Evolutionary conservation across 2,329 filamentous ascomycete genomes (phyloP).

Genomic region (Huntiella bhutanensis): DNA sequence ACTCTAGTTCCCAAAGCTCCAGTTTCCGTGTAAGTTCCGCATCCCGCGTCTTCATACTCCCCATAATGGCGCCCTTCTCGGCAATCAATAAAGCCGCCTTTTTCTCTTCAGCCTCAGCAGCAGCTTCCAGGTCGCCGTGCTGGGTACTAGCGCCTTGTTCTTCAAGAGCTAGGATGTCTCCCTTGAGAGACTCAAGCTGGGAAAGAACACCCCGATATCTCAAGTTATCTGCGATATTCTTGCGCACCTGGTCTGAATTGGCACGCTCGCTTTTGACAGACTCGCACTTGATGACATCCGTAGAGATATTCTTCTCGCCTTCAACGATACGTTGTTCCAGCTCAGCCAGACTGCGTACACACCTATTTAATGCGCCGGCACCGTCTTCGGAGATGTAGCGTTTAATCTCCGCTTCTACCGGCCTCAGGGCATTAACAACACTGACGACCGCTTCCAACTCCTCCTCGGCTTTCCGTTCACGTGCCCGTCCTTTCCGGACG

Average conservation of each 20-base stretch:
- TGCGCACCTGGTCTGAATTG: conserved; percentile 65
- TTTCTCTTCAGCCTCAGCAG: conserved; percentile 49
- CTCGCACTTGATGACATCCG: conserved; percentile 50
- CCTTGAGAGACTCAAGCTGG: conserved; percentile 45
- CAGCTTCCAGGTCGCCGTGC: conserved; percentile 50
- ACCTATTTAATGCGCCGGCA: conserved; percentile 47
- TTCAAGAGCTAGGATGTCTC: conserved; percentile 57
- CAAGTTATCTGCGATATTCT: conserved; percentile 76
- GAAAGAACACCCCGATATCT: conserved; percentile 60
- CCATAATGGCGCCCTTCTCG: conserved; percentile 55
- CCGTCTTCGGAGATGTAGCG: conserved; percentile 63
- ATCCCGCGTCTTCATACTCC: conserved; percentile 68
- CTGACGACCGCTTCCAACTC: conserved; percentile 53
- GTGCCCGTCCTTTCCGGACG: conserved; percentile 47
- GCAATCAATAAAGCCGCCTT: conserved; percentile 51
- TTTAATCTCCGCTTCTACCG: conserved; percentile 59
- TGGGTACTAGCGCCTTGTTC: conserved; percentile 67
- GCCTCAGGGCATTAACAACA: conserved; percentile 57
- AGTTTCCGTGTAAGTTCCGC: conserved; percentile 55
- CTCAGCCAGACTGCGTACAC: conserved; percentile 47
- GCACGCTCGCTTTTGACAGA: conserved; percentile 58
- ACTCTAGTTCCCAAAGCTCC: conserved; percentile 67
- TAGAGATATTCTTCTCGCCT: conserved; percentile 33
- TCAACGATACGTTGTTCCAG: conserved; percentile 55
- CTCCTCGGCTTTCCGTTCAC: conserved; percentile 52